Evolutionary conservation across 768 basidiomycete species (phyloP).

Genomic region (Butyriboletus loyo): DNA sequence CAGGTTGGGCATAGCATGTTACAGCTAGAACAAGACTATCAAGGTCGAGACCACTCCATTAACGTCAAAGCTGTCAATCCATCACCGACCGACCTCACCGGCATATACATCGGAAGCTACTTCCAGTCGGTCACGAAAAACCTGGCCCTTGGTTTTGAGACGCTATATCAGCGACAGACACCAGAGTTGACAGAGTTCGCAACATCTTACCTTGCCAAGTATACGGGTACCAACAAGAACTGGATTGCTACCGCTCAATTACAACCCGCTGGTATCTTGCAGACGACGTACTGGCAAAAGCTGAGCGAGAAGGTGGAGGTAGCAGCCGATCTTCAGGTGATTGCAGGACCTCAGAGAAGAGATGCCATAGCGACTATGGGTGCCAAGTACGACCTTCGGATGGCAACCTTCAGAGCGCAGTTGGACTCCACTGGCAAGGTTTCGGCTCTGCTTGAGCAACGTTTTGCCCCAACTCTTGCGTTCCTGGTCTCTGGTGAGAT

Average conservation of each 20-base stretch:
- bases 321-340: conserved; percentile 87
- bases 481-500: conserved; percentile 96
- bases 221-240: conserved; percentile 63
- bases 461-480: conserved; percentile 92
- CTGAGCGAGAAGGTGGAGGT: conserved; percentile 94
- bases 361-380: conserved; percentile 93
- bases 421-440: conserved; percentile 95
- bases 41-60: conserved; percentile 80
- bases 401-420: conserved; percentile 93
- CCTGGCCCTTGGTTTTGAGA: conserved; percentile 84
- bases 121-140: conserved; percentile 92
- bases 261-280: conserved; percentile 77
- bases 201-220: conserved; percentile 79
- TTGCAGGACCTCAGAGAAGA: conserved; percentile 74
- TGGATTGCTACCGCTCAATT: conserved; percentile 95
- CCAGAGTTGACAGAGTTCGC: conserved; percentile 67
- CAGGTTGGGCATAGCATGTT: conserved; percentile 85
- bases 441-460: conserved; percentile 90
- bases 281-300: conserved; percentile 96
- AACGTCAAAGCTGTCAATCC: conserved; percentile 92
- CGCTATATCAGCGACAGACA: conserved; percentile 75
- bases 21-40: conserved; percentile 91
- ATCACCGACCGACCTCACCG: conserved; percentile 79
- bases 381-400: conserved; percentile 94
- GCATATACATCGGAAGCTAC: conserved; percentile 89